Evolutionary conservation across 345 rosid genomes (phyloP), one percentile per base, ranked within the genome.

Genomic region (Gossypium thurberi): DNA sequence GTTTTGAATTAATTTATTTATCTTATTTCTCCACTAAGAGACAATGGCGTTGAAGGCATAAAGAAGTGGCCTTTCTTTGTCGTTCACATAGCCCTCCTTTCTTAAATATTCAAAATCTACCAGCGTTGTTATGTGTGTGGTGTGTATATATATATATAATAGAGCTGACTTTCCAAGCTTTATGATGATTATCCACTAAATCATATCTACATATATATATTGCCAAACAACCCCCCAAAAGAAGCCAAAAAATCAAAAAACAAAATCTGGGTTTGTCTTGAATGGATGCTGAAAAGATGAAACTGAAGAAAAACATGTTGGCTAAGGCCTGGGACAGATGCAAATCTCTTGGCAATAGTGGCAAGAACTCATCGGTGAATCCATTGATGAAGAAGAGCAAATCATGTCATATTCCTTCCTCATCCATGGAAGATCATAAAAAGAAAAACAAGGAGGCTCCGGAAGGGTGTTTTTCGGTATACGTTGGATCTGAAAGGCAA

Each of bases 401-500:
- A 64, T 86, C 95, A n/a, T 86, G 90, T 77, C 71, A 25, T 40
- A 72, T 81, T 20, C 17, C 69, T 8, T 53, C 18, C 21, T 18
- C 75, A 28, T 48, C 73, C 8, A 17, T 46, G 18, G 51, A 48
- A 56, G 59, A 53, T 14, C 70, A 6, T n/a, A 8, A 52, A 12
- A 59, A 14, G 28, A 67, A 60, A 2, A 75, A 42, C 47, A 83
- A 71, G 23, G 86, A 77, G 3, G 84, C 88, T n/a, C 86, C 84
- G 1, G 75, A 78, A 3, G 98, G 98, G 0, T 89, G 86, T 63
- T 91, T 93, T 80, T 69, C 88, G 4, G 98, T 91, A 14, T 91
- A 86, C 76, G 97, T 91, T 0, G 98, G 98, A 58, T 76, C 89
- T 1, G 78, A 83, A 57, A 84, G 81, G 65, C 82, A 87, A 58